These are phyloP conservation scores for Citrus cavaleriei DNA, from an alignment of 345 rosid genomes.

Conservation along the genomic window DNA sequence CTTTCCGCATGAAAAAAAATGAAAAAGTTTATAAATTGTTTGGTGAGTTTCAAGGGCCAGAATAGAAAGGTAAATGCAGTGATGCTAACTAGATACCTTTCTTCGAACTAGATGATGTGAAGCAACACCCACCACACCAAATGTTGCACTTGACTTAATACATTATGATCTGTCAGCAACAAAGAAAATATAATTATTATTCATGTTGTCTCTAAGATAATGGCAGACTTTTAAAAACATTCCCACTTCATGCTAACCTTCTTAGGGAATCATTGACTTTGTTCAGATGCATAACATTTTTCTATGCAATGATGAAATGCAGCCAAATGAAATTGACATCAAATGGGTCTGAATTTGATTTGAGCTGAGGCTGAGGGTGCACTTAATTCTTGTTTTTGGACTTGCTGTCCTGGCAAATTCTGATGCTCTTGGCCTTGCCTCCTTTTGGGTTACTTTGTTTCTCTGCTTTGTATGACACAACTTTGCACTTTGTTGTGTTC, in stretches of 20 bases:
- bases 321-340: neutral
- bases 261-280: neutral
- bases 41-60: neutral
- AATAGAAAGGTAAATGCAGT: neutral
- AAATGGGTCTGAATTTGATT: neutral
- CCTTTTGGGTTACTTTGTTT: neutral
- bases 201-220: slow-evolving; percentile 9
- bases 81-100: slow-evolving; percentile 2
- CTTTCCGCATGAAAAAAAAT: neutral
- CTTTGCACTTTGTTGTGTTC: neutral
- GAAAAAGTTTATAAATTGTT: neutral
- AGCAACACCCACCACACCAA: slow-evolving; percentile 10
- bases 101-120: slow-evolving; percentile 13
- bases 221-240: neutral
- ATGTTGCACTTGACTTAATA: neutral
- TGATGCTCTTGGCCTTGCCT: neutral
- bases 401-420: neutral
- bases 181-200: neutral
- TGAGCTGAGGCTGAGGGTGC: neutral
- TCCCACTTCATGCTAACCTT: neutral
- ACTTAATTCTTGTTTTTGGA: neutral
- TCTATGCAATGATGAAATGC: neutral
- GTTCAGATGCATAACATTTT: neutral
- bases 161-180: neutral
- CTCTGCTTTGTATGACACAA: neutral